Evolutionary conservation across 2,329 filamentous ascomycete species (phyloP).

Genomic region (Colletotrichum abscissum): DNA sequence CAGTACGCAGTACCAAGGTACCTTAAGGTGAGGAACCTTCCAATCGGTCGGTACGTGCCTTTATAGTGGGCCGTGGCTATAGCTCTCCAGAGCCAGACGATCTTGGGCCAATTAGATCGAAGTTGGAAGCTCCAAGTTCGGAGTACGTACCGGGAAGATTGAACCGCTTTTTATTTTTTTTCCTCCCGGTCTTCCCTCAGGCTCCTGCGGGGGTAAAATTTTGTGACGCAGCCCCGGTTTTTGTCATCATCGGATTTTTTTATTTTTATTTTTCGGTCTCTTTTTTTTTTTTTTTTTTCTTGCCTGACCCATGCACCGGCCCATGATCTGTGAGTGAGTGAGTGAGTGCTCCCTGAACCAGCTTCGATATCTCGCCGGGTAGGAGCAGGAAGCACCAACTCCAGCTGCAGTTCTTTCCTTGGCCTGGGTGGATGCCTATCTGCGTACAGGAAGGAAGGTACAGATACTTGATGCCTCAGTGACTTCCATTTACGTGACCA

Average conservation of each 20-base stretch:
- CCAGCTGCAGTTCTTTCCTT: neutral
- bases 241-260: constrained; percentile 32
- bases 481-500: neutral
- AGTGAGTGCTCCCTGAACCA: neutral
- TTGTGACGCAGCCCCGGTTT: constrained; percentile 37
- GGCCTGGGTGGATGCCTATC: too few relatives aligned
- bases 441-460: too few relatives aligned
- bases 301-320: neutral
- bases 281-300: neutral
- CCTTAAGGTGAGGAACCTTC: too few relatives aligned
- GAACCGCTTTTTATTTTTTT: neutral
- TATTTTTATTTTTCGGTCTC: neutral
- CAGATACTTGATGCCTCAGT: too few relatives aligned
- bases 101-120: neutral
- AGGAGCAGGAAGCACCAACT: neutral
- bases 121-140: neutral
- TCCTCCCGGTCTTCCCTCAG: too few relatives aligned
- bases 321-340: neutral
- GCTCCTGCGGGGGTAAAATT: constrained; percentile 38
- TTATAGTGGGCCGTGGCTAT: neutral
- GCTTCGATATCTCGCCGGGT: neutral
- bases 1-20: too few relatives aligned
- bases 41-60: neutral
- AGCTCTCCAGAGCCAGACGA: neutral
- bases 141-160: constrained; percentile 3